Evolutionary conservation across 257 asterid genomes (phyloP).

Genomic region (Ballota nigra): DNA sequence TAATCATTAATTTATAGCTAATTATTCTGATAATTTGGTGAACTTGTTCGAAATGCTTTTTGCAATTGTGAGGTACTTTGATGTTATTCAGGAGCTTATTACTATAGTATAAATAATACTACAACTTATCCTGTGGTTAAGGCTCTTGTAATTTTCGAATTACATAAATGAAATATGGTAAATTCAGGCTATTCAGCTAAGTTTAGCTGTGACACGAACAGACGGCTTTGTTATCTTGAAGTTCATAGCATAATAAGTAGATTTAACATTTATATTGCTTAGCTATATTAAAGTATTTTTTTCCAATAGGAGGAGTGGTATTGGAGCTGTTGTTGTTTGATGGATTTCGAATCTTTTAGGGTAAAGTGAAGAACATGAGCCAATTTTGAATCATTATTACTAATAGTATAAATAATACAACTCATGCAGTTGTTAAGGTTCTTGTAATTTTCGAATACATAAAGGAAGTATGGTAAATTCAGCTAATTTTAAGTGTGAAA

Average conservation of each 20-base stretch:
- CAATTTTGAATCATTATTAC: neutral
- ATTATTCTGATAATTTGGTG: neutral
- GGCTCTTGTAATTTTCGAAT: neutral
- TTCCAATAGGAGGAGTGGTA: neutral
- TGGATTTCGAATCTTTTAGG: neutral
- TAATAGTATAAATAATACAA: neutral
- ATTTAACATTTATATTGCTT: neutral
- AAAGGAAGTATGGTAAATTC: neutral
- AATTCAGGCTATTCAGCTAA: neutral
- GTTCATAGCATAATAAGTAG: neutral
- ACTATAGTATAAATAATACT: neutral
- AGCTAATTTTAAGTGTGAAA: neutral
- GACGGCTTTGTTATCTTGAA: neutral
- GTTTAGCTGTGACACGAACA: neutral
- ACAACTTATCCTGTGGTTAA: neutral
- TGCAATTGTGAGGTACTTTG: neutral
- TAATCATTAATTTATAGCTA: neutral
- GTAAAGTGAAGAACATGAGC: neutral
- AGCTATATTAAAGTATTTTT: neutral
- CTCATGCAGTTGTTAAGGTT: neutral
- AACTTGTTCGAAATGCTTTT: conserved; percentile 1
- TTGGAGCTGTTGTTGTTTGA: neutral
- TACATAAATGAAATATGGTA: neutral
- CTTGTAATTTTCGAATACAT: neutral
- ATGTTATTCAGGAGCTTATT: neutral